Evolutionary conservation across 192 early-diverging fungal genomes (phyloP).

Genomic region (Coemansia sp.): DNA sequence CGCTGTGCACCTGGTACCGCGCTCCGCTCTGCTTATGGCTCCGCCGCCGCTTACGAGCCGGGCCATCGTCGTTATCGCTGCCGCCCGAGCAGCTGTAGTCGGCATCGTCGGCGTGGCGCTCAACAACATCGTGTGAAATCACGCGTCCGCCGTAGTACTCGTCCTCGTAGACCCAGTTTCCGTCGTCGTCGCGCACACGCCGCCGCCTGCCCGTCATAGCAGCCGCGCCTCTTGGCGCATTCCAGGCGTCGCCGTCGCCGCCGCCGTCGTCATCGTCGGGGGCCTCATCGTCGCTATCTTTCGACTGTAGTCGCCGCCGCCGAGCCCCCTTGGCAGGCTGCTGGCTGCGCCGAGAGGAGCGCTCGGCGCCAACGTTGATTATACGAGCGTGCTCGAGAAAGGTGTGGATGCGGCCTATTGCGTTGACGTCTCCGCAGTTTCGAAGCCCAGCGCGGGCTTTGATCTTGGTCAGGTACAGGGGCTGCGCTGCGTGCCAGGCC

Average conservation of each 20-base stretch:
- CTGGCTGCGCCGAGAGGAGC: slow-evolving; percentile 10
- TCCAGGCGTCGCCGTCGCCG: not conserved
- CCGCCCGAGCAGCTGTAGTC: slow-evolving; percentile 30
- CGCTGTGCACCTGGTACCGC: slow-evolving; percentile 22
- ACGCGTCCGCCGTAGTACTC: slow-evolving; percentile 37
- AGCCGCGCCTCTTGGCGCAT: not conserved
- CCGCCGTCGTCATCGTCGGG: not conserved
- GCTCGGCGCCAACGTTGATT: slow-evolving; percentile 73
- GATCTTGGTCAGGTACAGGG: slow-evolving; percentile 84
- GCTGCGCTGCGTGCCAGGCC: slow-evolving; percentile 70
- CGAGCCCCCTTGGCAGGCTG: not conserved
- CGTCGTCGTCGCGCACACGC: slow-evolving; percentile 12
- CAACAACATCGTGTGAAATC: slow-evolving; percentile 35
- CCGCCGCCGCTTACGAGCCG: slow-evolving; percentile 4
- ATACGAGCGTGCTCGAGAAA: slow-evolving; percentile 77
- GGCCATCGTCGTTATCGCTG: slow-evolving; percentile 5
- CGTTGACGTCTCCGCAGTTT: slow-evolving; percentile 92
- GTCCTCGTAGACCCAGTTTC: slow-evolving; percentile 24
- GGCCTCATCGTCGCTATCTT: too few species aligned
- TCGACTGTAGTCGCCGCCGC: not conserved
- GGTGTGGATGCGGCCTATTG: slow-evolving; percentile 81
- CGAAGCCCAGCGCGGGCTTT: slow-evolving; percentile 69
- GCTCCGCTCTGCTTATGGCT: not conserved
- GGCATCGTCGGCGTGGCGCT: slow-evolving; percentile 35
- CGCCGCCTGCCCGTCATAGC: slow-evolving; percentile 10